phyloP scores from a whole-genome alignment of 257 asterid species.

The Lycium ferocissimum region DNA sequence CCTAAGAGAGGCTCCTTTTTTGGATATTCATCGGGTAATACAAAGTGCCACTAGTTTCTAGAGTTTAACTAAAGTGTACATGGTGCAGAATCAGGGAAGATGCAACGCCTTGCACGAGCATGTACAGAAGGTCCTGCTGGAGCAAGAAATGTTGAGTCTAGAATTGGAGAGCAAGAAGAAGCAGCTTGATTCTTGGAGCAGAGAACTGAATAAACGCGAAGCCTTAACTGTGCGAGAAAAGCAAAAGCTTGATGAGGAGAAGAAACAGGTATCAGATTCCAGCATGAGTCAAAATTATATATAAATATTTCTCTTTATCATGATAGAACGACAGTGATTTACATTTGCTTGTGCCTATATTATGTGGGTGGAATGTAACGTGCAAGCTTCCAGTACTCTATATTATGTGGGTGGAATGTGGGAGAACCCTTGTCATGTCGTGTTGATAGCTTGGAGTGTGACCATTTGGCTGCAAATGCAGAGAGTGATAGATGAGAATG shows the following conservation, averaged over 20 bases:
- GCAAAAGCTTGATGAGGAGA: slow-evolving; percentile 89
- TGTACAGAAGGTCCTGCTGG: slow-evolving; percentile 66
- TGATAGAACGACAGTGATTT: neutral
- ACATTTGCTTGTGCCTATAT: neutral
- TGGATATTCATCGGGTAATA: neutral
- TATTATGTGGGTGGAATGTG: no score
- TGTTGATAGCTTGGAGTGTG: neutral
- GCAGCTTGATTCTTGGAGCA: slow-evolving; percentile 77
- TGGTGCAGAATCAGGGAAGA: slow-evolving; percentile 69
- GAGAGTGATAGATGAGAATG: slow-evolving; percentile 43
- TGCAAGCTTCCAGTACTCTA: neutral
- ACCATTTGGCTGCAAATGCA: slow-evolving; percentile 23
- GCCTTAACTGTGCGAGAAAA: slow-evolving; percentile 81
- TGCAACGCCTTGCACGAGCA: slow-evolving; percentile 80
- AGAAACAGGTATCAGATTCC: slow-evolving; percentile 55
- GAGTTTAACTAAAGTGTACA: neutral
- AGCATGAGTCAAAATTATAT: slow-evolving; percentile 18
- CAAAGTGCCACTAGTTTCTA: neutral
- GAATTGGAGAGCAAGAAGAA: slow-evolving; percentile 72
- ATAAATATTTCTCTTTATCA: neutral
- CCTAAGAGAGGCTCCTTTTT: neutral
- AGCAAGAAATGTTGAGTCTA: slow-evolving; percentile 66
- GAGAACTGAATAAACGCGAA: slow-evolving; percentile 81
- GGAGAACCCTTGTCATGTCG: neutral
- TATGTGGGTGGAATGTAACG: slow-evolving; percentile 1